Percentiles rank a stretch among this genome's conserved stretches.
Conservation (phyloP, 148 eudicot genomes). For the Cornus controversa region DNA sequence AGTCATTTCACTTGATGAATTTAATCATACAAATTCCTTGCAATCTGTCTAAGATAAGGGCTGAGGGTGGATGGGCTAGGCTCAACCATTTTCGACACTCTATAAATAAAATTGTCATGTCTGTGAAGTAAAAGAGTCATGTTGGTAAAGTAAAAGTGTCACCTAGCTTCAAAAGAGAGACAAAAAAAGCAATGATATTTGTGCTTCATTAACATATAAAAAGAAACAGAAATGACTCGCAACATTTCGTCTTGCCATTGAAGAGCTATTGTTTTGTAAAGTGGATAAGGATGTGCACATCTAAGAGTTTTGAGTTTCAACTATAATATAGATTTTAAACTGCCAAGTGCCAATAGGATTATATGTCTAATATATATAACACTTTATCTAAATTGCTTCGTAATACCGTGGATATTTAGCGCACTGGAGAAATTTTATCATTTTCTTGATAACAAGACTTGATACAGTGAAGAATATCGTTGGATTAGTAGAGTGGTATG, state of each 20-base stretch:
- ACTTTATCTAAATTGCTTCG: not conserved
- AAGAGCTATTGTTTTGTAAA: constrained; percentile 68
- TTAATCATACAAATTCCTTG: too few relatives aligned
- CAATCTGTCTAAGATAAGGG: too few relatives aligned
- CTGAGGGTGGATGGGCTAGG: too few relatives aligned
- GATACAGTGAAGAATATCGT: constrained; percentile 83
- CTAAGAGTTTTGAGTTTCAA: constrained; percentile 38
- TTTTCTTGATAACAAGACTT: constrained; percentile 95
- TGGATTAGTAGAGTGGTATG: constrained; percentile 88
- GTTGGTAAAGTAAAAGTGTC: too few relatives aligned
- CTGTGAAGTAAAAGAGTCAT: too few relatives aligned
- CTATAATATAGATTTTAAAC: not conserved
- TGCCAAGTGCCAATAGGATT: not conserved
- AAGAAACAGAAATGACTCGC: constrained; percentile 64
- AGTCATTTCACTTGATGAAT: too few relatives aligned
- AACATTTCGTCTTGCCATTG: constrained; percentile 60
- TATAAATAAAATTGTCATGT: too few relatives aligned
- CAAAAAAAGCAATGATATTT: too few relatives aligned
- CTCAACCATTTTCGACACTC: too few relatives aligned
- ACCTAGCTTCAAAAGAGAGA: too few relatives aligned
- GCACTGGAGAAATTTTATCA: constrained; percentile 73
- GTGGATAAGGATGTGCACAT: constrained; percentile 68
- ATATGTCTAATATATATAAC: not conserved
- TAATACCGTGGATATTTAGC: constrained; percentile 69
- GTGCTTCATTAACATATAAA: too few relatives aligned